These are phyloP conservation scores for Myriosclerotinia duriaeana DNA, from an alignment of 2,329 filamentous ascomycete species.

Conservation along the genomic window DNA sequence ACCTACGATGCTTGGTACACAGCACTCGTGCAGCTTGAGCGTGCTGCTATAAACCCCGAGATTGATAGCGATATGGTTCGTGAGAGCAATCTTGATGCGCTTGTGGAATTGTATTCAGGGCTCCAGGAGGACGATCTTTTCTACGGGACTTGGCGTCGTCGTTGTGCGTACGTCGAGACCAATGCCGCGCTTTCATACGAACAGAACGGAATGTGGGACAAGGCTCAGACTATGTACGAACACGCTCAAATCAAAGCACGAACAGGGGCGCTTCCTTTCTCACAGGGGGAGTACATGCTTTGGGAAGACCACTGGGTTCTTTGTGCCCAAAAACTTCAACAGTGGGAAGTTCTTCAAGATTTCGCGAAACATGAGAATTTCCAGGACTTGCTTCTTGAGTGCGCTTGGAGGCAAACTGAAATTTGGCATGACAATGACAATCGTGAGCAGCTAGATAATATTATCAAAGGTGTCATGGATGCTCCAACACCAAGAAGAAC, in stretches of 20 bases:
- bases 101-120: conserved; percentile 89
- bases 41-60: conserved; percentile 74
- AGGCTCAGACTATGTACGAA: conserved; percentile 95
- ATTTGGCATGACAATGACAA: conserved; percentile 88
- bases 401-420: conserved; percentile 92
- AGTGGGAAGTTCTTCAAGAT: conserved; percentile 97
- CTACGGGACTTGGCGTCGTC: conserved; percentile 92
- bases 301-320: conserved; percentile 99
- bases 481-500: conserved; percentile 89
- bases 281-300: conserved; percentile 94
- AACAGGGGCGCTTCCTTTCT: conserved; percentile 93
- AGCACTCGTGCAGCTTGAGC: conserved; percentile 86
- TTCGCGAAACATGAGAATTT: conserved; percentile 99
- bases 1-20: conserved; percentile 98
- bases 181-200: conserved; percentile 97
- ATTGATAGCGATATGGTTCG: conserved; percentile 80
- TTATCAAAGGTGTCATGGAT: conserved; percentile 97
- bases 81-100: conserved; percentile 92
- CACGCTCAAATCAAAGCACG: conserved; percentile 95
- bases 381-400: conserved; percentile 91
- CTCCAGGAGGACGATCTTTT: conserved; percentile 96
- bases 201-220: conserved; percentile 99
- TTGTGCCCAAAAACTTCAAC: conserved; percentile 95
- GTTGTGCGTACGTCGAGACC: conserved; percentile 95
- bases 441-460: conserved; percentile 83